A percentile compares a stretch with the other conserved stretches of the same genome.
Evolutionary conservation across 352 stramenopile genomes (phyloP).

Genomic region (Elongisporangium anandrum): DNA sequence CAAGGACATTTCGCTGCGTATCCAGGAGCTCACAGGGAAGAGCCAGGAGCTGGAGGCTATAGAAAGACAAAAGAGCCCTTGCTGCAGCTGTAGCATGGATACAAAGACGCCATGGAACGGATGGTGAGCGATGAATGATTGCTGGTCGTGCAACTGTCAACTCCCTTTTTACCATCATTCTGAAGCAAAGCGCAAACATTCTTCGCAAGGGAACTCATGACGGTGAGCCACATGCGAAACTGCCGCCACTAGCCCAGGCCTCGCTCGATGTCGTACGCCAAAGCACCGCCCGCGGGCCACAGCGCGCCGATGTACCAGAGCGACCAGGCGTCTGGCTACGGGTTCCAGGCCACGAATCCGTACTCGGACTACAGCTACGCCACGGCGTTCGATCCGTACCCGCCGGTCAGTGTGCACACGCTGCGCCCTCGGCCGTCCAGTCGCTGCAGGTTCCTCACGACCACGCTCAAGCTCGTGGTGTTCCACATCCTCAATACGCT

Average conservation of each 20-base stretch:
- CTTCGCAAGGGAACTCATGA: neutral
- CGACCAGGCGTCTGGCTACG: neutral
- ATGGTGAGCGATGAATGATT: too few species aligned
- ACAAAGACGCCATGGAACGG: too few species aligned
- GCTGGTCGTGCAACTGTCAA: neutral
- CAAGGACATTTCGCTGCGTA: too few species aligned
- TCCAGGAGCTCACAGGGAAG: too few species aligned
- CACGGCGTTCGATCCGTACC: neutral
- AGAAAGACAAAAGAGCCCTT: too few species aligned
- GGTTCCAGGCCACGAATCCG: neutral
- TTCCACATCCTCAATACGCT: conserved; percentile 60
- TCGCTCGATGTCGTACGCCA: neutral
- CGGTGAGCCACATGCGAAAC: neutral
- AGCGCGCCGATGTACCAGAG: neutral
- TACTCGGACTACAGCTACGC: neutral
- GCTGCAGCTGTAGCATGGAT: too few species aligned
- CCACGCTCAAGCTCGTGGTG: conserved; percentile 45
- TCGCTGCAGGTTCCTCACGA: conserved; percentile 19
- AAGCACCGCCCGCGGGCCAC: neutral
- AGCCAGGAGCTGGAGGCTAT: too few species aligned
- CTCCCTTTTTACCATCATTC: neutral
- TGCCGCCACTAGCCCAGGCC: neutral
- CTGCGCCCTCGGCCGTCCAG: neutral
- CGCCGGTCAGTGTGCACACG: neutral
- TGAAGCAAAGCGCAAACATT: neutral